phyloP scores from a whole-genome alignment of 495 filamentous ascomycete genomes.

The Neurospora tetraspora region DNA sequence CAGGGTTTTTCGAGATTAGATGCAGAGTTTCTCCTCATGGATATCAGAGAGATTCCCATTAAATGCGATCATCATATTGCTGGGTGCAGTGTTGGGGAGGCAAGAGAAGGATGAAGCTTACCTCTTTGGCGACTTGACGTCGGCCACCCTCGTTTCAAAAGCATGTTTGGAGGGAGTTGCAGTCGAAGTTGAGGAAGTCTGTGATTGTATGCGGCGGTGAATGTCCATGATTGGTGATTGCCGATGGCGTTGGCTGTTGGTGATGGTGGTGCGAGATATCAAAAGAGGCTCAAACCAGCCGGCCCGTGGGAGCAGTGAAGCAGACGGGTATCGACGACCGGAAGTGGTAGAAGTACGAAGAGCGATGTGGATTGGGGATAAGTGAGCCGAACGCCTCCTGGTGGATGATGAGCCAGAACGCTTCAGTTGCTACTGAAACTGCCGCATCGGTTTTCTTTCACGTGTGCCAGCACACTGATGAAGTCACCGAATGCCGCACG shows the following conservation, averaged over 20 bases:
- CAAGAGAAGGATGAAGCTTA: conserved; percentile 39
- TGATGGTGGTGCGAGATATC: neutral
- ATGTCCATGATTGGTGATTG: neutral
- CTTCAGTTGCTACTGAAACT: neutral
- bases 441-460: neutral
- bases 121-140: conserved; percentile 83
- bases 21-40: conserved; percentile 67
- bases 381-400: neutral
- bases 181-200: conserved; percentile 59
- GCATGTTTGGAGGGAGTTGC: conserved; percentile 55
- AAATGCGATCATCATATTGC: conserved; percentile 79
- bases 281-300: neutral
- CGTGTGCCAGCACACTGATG: neutral
- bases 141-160: conserved; percentile 75
- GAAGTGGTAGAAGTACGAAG: neutral
- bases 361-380: neutral
- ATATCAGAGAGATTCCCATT: conserved; percentile 99
- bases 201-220: conserved; percentile 7
- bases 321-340: neutral
- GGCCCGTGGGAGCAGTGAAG: neutral
- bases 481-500: neutral
- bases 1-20: conserved; percentile 30
- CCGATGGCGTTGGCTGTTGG: neutral
- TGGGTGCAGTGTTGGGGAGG: conserved; percentile 12
- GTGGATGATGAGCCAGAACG: neutral